Percentiles rank a stretch among this genome's conserved stretches.
Conservation (phyloP, 1,284 basidiomycete genomes). For the Serendipita sp. region DNA sequence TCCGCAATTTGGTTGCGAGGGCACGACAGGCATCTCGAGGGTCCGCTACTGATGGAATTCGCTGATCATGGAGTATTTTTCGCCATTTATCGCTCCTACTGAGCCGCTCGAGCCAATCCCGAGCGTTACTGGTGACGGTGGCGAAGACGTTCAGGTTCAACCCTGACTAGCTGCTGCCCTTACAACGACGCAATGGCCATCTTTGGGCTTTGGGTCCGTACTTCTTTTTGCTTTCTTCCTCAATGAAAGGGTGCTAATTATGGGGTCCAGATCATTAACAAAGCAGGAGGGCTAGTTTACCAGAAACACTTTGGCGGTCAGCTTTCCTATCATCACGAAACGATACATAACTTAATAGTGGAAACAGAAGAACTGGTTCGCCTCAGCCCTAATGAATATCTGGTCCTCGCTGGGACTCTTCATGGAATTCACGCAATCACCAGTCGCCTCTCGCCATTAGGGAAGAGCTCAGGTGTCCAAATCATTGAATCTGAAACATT, state of each 20-base stretch:
- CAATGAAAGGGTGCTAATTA: slow-evolving; percentile 12
- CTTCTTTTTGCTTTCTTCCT: no score
- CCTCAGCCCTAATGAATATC: slow-evolving; percentile 89
- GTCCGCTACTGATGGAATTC: not conserved
- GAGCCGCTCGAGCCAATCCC: not conserved
- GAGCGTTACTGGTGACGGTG: not conserved
- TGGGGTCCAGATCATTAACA: slow-evolving; percentile 78
- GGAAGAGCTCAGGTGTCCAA: slow-evolving; percentile 74
- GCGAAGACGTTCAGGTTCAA: not conserved
- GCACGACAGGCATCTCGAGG: not conserved
- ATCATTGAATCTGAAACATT: slow-evolving; percentile 90
- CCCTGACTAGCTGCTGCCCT: not conserved
- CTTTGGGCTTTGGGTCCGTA: slow-evolving; percentile 62
- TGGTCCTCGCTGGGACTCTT: slow-evolving; percentile 91
- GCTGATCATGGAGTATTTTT: not conserved
- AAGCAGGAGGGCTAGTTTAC: slow-evolving; percentile 94
- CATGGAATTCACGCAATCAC: slow-evolving; percentile 99
- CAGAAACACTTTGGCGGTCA: slow-evolving; percentile 79
- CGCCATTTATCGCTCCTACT: not conserved
- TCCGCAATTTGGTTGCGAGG: not conserved
- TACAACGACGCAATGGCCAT: slow-evolving; percentile 39
- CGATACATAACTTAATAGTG: not conserved
- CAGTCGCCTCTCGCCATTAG: slow-evolving; percentile 74
- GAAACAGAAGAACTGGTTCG: slow-evolving; percentile 68
- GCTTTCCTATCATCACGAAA: slow-evolving; percentile 15